Conservation (phyloP, 2,329 filamentous ascomycete species). For the Zymoseptoria tritici region DNA sequence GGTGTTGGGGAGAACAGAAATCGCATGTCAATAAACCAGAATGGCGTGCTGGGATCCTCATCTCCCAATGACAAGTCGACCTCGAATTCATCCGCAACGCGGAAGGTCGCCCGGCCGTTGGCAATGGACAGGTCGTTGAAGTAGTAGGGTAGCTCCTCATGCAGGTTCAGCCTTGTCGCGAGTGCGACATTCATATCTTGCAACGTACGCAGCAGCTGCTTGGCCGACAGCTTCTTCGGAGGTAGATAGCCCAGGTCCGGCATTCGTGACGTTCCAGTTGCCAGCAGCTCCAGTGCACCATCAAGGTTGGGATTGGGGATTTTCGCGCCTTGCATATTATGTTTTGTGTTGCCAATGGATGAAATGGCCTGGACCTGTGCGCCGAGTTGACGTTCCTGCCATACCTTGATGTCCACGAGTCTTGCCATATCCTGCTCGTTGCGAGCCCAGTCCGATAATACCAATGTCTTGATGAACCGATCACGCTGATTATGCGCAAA, state of each 20-base stretch:
- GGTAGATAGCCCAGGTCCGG: slow-evolving; percentile 76
- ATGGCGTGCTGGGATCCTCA: slow-evolving; percentile 74
- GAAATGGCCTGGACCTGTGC: slow-evolving; percentile 18
- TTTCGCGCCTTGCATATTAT: slow-evolving; percentile 62
- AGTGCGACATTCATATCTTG: slow-evolving; percentile 77
- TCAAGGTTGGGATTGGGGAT: slow-evolving; percentile 85
- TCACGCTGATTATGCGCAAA: slow-evolving; percentile 74
- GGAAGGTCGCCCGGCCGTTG: slow-evolving; percentile 85
- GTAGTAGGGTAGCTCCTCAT: slow-evolving; percentile 73
- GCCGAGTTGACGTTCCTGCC: slow-evolving; percentile 49
- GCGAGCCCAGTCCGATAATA: slow-evolving; percentile 84
- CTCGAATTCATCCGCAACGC: slow-evolving; percentile 77
- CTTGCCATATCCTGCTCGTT: slow-evolving; percentile 72
- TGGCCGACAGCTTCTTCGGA: slow-evolving; percentile 60
- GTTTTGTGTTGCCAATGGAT: slow-evolving; percentile 53
- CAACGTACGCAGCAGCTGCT: slow-evolving; percentile 66
- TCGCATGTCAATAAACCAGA: slow-evolving; percentile 89
- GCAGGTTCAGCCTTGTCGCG: slow-evolving; percentile 72
- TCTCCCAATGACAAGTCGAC: slow-evolving; percentile 85
- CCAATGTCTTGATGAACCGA: slow-evolving; percentile 87
- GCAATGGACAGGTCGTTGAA: slow-evolving; percentile 71
- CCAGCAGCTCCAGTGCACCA: slow-evolving; percentile 78
- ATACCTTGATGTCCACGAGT: slow-evolving; percentile 77
- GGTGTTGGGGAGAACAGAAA: slow-evolving; percentile 69
- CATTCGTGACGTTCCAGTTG: slow-evolving; percentile 71